Evolutionary conservation across 192 early-diverging fungal genomes (phyloP), one percentile per base, ranked within the genome.

Genomic region (Umbelopsis ramanniana): DNA sequence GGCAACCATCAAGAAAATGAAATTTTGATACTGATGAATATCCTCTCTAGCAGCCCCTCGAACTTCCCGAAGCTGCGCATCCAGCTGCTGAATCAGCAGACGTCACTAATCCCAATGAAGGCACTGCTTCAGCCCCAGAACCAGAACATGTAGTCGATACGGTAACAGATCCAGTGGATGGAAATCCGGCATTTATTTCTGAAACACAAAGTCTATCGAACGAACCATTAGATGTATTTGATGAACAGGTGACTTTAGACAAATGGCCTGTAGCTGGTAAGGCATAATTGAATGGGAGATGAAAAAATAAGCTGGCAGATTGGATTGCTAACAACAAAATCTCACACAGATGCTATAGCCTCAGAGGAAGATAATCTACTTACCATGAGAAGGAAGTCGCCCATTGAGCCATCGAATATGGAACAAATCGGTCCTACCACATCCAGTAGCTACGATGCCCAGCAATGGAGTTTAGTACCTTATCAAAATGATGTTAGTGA

Each of bases 401-500:
- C 57, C 8, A 29, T 35, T 37, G 57, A 38, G 26, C 24, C 29
- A 37, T 3, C 57, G 17, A 7, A 19, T 0, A 29, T n/a, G 17
- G 14, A 37, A 0, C 26, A 11, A 37, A 7, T 29, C 15, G 57
- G 2, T 17, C 33, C 29, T 4, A 37, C 33, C 15, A 11, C 33
- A 0, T 2, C 57, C 33, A 63, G 10, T 9, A 63, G 35, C 26
- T 19, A 63, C 3, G 26, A 63, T 37, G 33, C 19, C 2, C 57
- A 63, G 10, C 29, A 35, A 14, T 63, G 57, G 57, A 63, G 57
- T n/a, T 17, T 63, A n/a, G 57, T 63, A 0, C 57, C 57, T 29
- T 63, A 63, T 63, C 23, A 63, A 63, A 26, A 63, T 37, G 10
- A 63, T 29, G 57, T 63, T 29, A 29, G 57, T 63, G 33, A 43